These are phyloP conservation scores for Exophiala xenobiotica DNA, from an alignment of 2,329 filamentous ascomycete genomes.

Conservation along the genomic window DNA sequence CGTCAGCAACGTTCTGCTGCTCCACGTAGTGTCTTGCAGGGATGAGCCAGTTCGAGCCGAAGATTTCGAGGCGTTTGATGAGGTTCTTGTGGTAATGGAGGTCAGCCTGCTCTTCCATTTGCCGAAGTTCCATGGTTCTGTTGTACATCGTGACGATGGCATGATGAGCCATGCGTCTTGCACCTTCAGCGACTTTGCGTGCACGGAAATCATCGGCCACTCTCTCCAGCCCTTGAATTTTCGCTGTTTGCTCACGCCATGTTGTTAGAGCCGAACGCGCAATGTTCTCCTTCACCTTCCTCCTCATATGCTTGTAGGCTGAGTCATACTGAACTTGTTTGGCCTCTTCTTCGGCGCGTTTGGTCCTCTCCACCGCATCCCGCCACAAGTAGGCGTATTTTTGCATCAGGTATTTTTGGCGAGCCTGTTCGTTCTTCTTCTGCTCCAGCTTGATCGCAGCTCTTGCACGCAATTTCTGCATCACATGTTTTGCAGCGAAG, in stretches of 20 bases:
- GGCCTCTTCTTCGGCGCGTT: no score
- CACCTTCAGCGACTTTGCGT: slow-evolving; percentile 15
- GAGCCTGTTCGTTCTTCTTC: slow-evolving; percentile 9
- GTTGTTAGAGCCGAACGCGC: slow-evolving; percentile 17
- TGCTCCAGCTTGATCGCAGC: slow-evolving; percentile 7
- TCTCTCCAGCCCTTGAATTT: slow-evolving; percentile 13
- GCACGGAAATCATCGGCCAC: slow-evolving; percentile 18
- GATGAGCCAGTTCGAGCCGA: slow-evolving; percentile 21
- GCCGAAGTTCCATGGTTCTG: slow-evolving; percentile 12
- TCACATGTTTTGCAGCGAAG: slow-evolving; percentile 19
- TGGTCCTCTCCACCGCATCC: slow-evolving; percentile 4
- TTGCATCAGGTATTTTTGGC: slow-evolving; percentile 11
- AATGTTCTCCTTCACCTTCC: slow-evolving; percentile 23
- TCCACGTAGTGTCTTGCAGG: slow-evolving; percentile 20
- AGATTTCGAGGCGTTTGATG: slow-evolving; percentile 14
- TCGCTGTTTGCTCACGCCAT: slow-evolving; percentile 17
- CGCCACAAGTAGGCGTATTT: slow-evolving; percentile 19
- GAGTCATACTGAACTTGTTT: slow-evolving; percentile 21
- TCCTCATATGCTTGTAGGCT: slow-evolving; percentile 23
- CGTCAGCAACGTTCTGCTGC: slow-evolving; percentile 19
- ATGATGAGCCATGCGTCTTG: slow-evolving; percentile 12
- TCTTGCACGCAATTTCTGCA: slow-evolving; percentile 16
- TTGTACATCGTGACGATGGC: slow-evolving; percentile 23
- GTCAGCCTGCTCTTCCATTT: slow-evolving; percentile 11
- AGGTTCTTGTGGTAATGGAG: slow-evolving; percentile 11